These are phyloP conservation scores for Conticribra weissflogii DNA, from an alignment of 108 stramenopile species.

Conservation along the genomic window DNA sequence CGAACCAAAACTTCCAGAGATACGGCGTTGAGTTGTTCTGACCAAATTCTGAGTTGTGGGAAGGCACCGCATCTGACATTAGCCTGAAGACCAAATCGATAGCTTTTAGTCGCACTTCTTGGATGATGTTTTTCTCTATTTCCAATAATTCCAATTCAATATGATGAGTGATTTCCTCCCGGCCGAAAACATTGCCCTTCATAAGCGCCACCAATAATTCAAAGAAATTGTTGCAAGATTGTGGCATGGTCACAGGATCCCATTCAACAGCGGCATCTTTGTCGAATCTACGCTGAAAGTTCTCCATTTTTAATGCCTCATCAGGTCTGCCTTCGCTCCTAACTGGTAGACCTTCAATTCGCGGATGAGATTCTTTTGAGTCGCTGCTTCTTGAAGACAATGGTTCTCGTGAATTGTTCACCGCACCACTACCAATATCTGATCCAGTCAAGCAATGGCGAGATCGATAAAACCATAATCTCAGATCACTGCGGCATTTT, in stretches of 20 bases:
- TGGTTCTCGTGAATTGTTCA: too few species aligned
- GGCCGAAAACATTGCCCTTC: conserved; percentile 24
- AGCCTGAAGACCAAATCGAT: conserved; percentile 34
- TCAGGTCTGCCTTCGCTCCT: not conserved
- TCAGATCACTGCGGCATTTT: conserved; percentile 38
- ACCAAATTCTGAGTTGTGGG: conserved; percentile 9
- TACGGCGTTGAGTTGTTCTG: conserved; percentile 22
- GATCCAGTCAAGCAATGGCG: not conserved
- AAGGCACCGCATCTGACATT: conserved; percentile 49
- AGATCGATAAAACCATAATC: conserved; percentile 35
- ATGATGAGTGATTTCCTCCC: not conserved
- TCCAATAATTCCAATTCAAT: not conserved
- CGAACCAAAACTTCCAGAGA: conserved; percentile 54
- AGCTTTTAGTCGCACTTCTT: conserved; percentile 26
- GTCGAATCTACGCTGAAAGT: not conserved
- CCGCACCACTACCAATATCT: not conserved
- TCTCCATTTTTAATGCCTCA: conserved; percentile 14
- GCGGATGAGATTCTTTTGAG: conserved; percentile 6
- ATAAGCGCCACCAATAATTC: conserved; percentile 38
- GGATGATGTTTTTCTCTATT: conserved; percentile 3
- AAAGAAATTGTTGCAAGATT: conserved; percentile 29
- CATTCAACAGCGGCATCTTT: conserved; percentile 17
- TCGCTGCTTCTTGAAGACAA: not conserved
- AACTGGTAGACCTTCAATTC: conserved; percentile 37
- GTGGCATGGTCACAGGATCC: conserved; percentile 37